These are phyloP conservation scores for Claviceps sp. DNA, from an alignment of 2,329 filamentous ascomycete genomes.

Conservation along the genomic window DNA sequence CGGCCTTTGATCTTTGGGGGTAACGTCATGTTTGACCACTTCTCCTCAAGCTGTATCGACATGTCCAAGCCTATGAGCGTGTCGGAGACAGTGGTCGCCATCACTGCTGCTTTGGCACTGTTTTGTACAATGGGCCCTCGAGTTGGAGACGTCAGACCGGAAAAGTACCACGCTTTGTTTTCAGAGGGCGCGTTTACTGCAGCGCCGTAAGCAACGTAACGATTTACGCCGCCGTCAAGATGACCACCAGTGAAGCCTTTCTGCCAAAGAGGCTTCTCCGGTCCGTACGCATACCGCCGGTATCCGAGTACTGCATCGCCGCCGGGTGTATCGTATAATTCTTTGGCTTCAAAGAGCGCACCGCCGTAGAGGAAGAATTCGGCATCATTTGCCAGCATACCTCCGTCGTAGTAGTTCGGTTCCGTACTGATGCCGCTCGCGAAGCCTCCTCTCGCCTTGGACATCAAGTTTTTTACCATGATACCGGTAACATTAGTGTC, in stretches of 20 bases:
- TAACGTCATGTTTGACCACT: conserved; percentile 45
- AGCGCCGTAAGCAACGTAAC: conserved; percentile 52
- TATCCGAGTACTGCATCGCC: conserved; percentile 35
- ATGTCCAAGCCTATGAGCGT: conserved; percentile 50
- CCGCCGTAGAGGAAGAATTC: conserved; percentile 55
- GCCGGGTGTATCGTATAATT: conserved; percentile 24
- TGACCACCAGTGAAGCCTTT: conserved; percentile 27
- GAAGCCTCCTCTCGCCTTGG: conserved; percentile 31
- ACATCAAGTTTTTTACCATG: conserved; percentile 27
- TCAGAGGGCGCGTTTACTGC: conserved; percentile 53
- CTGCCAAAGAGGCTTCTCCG: conserved; percentile 26
- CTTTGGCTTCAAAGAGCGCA: conserved; percentile 22
- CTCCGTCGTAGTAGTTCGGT: conserved; percentile 48
- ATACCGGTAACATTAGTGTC: conserved; percentile 37
- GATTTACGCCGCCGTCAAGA: conserved; percentile 35
- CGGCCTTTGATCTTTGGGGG: conserved; percentile 36
- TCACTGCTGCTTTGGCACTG: conserved; percentile 18
- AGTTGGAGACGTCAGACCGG: conserved; percentile 40
- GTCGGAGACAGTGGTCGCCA: conserved; percentile 34
- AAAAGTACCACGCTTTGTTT: conserved; percentile 59
- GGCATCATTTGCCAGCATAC: conserved; percentile 49
- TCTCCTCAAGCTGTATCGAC: conserved; percentile 31
- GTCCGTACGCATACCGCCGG: conserved; percentile 37
- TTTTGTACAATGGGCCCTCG: conserved; percentile 35
- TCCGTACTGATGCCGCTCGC: conserved; percentile 39